These are phyloP conservation scores for Jatropha curcas DNA, from an alignment of 345 rosid species.

Conservation along the genomic window DNA sequence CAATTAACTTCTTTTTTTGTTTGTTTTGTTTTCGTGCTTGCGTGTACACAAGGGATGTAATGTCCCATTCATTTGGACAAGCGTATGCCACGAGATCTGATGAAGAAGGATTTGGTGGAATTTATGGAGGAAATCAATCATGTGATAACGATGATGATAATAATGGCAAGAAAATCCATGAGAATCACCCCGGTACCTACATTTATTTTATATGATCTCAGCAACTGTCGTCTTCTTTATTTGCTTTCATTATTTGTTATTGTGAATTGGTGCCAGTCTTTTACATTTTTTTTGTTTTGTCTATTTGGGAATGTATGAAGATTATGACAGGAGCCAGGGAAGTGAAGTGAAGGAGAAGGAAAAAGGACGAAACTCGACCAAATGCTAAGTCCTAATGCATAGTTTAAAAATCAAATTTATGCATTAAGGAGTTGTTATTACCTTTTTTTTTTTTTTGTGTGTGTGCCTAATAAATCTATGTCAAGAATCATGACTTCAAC, in stretches of 20 bases:
- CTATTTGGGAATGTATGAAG: conserved; percentile 23
- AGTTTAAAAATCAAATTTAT: no score
- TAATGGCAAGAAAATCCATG: conserved; percentile 42
- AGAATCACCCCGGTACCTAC: conserved; percentile 59
- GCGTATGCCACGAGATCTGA: conserved; percentile 73
- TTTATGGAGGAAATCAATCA: conserved; percentile 53
- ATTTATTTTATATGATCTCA: no score
- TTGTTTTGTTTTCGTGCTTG: not conserved
- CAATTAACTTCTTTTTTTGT: no score
- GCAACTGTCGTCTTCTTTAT: not conserved
- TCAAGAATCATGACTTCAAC: no score
- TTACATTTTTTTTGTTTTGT: not conserved
- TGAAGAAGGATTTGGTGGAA: conserved; percentile 88
- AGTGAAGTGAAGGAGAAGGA: conserved; percentile 79
- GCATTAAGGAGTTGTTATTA: no score
- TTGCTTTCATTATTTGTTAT: not conserved
- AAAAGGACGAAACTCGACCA: no score
- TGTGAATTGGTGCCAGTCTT: not conserved
- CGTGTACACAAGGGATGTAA: conserved; percentile 45
- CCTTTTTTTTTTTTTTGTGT: no score
- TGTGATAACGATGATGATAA: conserved; percentile 15
- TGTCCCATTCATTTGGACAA: conserved; percentile 78
- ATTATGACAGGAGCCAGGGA: conserved; percentile 69
- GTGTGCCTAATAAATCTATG: no score
- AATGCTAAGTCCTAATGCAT: no score